Percentiles rank a stretch among this genome's conserved stretches.
These are phyloP conservation scores for Drechslerella dactyloides DNA, from an alignment of 2,329 filamentous ascomycete species.

Conservation along the genomic window DNA sequence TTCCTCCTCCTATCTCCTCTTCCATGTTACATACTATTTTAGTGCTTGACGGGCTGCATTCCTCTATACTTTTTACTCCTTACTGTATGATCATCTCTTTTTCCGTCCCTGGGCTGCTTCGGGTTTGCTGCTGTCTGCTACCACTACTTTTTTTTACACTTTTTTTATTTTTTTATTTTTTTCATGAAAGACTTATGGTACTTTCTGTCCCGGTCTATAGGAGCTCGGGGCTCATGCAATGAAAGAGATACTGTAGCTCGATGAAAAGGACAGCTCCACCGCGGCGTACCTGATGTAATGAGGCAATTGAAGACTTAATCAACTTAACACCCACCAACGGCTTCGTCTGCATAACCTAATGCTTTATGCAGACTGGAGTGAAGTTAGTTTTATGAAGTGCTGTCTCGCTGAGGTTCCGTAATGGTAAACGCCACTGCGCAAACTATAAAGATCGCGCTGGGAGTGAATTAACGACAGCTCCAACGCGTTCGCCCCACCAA, in stretches of 20 bases:
- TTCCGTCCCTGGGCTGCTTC: slow-evolving; percentile 44
- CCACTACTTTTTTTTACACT: slow-evolving; percentile 20
- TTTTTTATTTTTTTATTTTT: slow-evolving; percentile 47
- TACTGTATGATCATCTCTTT: slow-evolving; percentile 50
- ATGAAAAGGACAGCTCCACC: slow-evolving; percentile 39
- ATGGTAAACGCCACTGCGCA: too few relatives aligned
- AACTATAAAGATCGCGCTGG: slow-evolving; percentile 1
- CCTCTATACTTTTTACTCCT: slow-evolving; percentile 31
- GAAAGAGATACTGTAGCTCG: slow-evolving; percentile 51
- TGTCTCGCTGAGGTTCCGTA: too few relatives aligned
- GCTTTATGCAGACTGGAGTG: too few relatives aligned
- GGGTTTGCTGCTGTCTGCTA: slow-evolving; percentile 45
- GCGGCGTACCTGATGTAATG: slow-evolving; percentile 48
- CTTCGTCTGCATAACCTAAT: too few relatives aligned
- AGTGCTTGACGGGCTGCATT: slow-evolving; percentile 46
- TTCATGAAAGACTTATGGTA: slow-evolving; percentile 38
- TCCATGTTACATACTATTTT: slow-evolving; percentile 52
- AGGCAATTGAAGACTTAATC: slow-evolving; percentile 15
- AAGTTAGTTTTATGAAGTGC: too few relatives aligned
- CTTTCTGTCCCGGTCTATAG: slow-evolving; percentile 22
- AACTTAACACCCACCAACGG: background rate
- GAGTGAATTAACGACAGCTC: too few relatives aligned
- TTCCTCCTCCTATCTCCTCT: slow-evolving; percentile 11
- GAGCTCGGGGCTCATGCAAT: slow-evolving; percentile 34
- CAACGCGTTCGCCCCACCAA: slow-evolving; percentile 3